phyloP scores from a whole-genome alignment of 2,329 filamentous ascomycete genomes.

The Sporothrix curviconia region DNA sequence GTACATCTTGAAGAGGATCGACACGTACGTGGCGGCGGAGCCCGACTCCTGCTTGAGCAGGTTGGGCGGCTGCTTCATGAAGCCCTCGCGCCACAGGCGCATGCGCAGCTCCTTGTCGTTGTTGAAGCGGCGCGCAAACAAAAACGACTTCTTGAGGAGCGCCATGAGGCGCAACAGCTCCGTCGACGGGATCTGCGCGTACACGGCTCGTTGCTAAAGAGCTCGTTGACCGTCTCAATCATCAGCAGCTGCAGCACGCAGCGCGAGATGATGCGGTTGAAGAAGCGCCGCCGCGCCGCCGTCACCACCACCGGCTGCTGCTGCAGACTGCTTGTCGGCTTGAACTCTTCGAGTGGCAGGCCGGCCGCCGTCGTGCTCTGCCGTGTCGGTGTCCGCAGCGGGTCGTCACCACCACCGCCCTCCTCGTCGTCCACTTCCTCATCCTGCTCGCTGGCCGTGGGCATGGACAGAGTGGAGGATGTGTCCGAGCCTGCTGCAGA shows the following conservation, averaged over 20 bases:
- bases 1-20: slow-evolving; percentile 96
- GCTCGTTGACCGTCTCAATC: slow-evolving; percentile 98
- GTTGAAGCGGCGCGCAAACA: slow-evolving; percentile 96
- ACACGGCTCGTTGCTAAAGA: slow-evolving; percentile 97
- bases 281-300: slow-evolving; percentile 85
- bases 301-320: slow-evolving; percentile 90
- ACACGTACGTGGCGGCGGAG: slow-evolving; percentile 87
- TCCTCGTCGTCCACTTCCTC: slow-evolving; percentile 21
- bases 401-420: slow-evolving; percentile 28
- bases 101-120: slow-evolving; percentile 93
- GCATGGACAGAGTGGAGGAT: slow-evolving; percentile 23
- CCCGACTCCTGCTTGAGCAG: slow-evolving; percentile 94
- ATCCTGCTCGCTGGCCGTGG: slow-evolving; percentile 23
- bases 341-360: slow-evolving; percentile 74
- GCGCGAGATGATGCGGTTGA: slow-evolving; percentile 98
- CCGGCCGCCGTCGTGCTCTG: neutral
- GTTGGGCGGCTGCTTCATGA: slow-evolving; percentile 99
- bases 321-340: slow-evolving; percentile 66
- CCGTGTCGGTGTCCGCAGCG: slow-evolving; percentile 27
- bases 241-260: slow-evolving; percentile 96
- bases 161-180: slow-evolving; percentile 90
- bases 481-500: slow-evolving; percentile 28
- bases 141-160: slow-evolving; percentile 89
- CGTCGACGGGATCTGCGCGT: slow-evolving; percentile 80
- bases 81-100: slow-evolving; percentile 91